Evolutionary conservation across 805 yeast genomes (phyloP), one percentile per base, ranked within the genome.

Genomic region (Priceomyces carsonii): DNA sequence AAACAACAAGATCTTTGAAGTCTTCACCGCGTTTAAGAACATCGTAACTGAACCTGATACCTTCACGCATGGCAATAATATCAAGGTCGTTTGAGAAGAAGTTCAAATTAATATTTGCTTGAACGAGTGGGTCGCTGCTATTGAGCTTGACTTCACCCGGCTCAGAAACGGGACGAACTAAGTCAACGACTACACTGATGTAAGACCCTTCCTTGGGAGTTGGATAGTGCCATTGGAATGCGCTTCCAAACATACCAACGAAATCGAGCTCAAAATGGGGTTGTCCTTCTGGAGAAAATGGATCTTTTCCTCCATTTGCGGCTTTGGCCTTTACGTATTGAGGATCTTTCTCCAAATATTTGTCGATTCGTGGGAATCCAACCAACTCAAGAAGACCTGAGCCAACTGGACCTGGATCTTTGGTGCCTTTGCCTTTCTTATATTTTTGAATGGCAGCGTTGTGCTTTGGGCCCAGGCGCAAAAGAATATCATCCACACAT

Each of bases 21-120:
- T 57, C 59, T 28, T 48, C 54, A 33, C 57, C 54, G 26, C 51
- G 42, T 23, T 55, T 53, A 22, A 51, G 45, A 33, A 53, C 41
- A 33, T 54, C 56, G 35, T 56, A 56, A 25, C 53, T 45, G 32
- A 50, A 55, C 35, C 58, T 46, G 33, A 56, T 53, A 30, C 59
- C 60, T 23, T 50, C 57, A 10, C 58, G 52, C 43, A 56, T 47
- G n/a, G 52, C 59, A 28, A 56, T 50, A 18, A 52, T 57, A 36
- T 56, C 61, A 17, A 55, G 53, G 31, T 56, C 60, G 36, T 56
- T 56, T 23, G 53, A 49, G 26, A 52, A 51, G 43, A 45, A 52
- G 38, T 52, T 52, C 40, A 51, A 35, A 32, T 49, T 49, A 37
- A 52, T 50, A 21, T 46, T 48, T 19, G 57, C 53, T 33, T 51